Evolutionary conservation across 257 asterid genomes (phyloP), one percentile per base, ranked within the genome.

Genomic region (Solanum commersonii): DNA sequence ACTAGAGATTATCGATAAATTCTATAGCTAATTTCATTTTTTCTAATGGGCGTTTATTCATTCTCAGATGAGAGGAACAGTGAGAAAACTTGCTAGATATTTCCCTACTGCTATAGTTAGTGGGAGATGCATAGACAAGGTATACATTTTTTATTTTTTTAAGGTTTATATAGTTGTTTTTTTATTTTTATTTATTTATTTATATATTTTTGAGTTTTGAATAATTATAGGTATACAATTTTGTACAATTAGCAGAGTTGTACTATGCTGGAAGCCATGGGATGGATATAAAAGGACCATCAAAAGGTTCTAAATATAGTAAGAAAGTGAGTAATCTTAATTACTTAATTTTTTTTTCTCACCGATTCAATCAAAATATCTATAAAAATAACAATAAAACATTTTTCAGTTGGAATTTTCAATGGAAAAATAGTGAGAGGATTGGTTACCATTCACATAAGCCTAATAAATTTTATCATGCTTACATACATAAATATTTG

Each of bases 191-290:
- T 18, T 18, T 56, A 52, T 52, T 56, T 56, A n/a, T n/a, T 11
- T n/a, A 16, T 65, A 27, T 65, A 10, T 18, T 68, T 88, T 18
- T 49, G 29, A 3, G 14, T 29, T 59, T 82, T 4, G 72, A 2
- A 67, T 67, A 25, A 27, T 18, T 73, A 31, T 70, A 96, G 98
- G 99, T 96, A 11, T 95, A 94, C 83, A 93, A 92, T 40, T 96
- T 95, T 92, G 98, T 96, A 89, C 94, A 94, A 65, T 91, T 96
- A 90, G 93, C 95, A 87, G 99, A 96, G 92, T 93, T 96, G 94
- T 96, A 95, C 92, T 96, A 96, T 86, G 99, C 99, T 83, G 99
- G 99, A 84, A 96, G 99, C 93, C 99, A 96, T 92, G 99, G 99
- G 33, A 96, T 96, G 99, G 99, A 96, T 95, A 96, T 95, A 84